Conservation (phyloP, 805 yeast species). For the Pichia heedii region DNA sequence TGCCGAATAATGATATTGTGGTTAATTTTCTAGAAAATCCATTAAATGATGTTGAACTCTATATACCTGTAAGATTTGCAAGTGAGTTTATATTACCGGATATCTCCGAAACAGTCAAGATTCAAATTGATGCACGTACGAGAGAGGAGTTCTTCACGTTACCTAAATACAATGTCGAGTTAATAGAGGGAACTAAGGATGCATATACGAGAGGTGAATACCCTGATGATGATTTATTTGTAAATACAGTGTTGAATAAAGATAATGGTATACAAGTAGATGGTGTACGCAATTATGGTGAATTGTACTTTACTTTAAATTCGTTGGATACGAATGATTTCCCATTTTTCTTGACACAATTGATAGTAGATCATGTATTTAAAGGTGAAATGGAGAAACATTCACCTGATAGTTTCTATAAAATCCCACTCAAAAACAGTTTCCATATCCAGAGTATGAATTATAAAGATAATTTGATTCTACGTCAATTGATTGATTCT, state of each 20-base stretch:
- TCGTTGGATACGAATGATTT: slow-evolving; percentile 39
- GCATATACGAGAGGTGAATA: slow-evolving; percentile 4
- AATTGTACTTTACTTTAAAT: slow-evolving; percentile 27
- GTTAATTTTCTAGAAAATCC: slow-evolving; percentile 26
- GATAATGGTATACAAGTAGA: slow-evolving; percentile 24
- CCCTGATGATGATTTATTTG: slow-evolving; percentile 12
- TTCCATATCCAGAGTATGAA: not conserved
- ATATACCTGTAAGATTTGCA: slow-evolving; percentile 35
- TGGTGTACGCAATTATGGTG: slow-evolving; percentile 17
- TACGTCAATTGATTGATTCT: not conserved
- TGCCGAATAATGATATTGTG: slow-evolving; percentile 5
- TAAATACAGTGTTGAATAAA: slow-evolving; percentile 14
- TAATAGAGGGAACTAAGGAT: slow-evolving; percentile 12
- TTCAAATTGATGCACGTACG: slow-evolving; percentile 37
- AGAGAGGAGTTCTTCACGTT: slow-evolving; percentile 15
- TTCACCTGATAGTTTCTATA: slow-evolving; percentile 16
- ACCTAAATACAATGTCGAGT: slow-evolving; percentile 16
- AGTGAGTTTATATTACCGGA: slow-evolving; percentile 54
- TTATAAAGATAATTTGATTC: slow-evolving; percentile 7
- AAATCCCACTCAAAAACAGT: slow-evolving; percentile 2
- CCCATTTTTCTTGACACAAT: slow-evolving; percentile 41
- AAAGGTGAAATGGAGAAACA: slow-evolving; percentile 20
- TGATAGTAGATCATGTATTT: slow-evolving; percentile 24
- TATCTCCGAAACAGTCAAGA: slow-evolving; percentile 44
- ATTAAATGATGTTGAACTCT: slow-evolving; percentile 33